These are phyloP conservation scores for Psilocybe subaeruginosa DNA, from an alignment of 768 basidiomycete genomes.

Conservation along the genomic window DNA sequence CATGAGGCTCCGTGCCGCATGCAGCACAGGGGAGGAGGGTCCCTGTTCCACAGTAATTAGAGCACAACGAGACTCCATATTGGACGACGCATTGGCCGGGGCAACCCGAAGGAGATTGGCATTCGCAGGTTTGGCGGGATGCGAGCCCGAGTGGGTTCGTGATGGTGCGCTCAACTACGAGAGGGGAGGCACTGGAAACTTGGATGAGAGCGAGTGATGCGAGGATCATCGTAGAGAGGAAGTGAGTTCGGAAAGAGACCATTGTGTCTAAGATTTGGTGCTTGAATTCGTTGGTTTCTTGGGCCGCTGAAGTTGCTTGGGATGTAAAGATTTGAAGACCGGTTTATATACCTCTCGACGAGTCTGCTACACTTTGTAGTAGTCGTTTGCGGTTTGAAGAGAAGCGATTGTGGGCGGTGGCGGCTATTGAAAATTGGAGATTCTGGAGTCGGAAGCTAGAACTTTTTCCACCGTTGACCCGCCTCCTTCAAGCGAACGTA, in stretches of 20 bases:
- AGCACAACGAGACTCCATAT: neutral
- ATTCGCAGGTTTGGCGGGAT: neutral
- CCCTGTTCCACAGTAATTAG: neutral
- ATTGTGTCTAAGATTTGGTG: neutral
- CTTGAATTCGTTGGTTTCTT: neutral
- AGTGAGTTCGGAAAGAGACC: neutral
- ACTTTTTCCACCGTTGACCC: neutral
- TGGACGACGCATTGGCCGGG: conserved; percentile 1
- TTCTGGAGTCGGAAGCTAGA: neutral
- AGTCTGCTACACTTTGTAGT: too few relatives aligned
- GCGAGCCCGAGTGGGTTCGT: neutral
- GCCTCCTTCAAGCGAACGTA: neutral
- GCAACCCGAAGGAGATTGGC: neutral
- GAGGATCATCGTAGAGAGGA: neutral
- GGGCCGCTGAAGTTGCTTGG: neutral
- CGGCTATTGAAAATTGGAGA: neutral
- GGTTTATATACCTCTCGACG: too few relatives aligned
- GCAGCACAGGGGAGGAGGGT: conserved; percentile 3
- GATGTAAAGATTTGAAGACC: neutral
- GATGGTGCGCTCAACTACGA: neutral
- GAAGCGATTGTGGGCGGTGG: neutral
- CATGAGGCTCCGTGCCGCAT: neutral
- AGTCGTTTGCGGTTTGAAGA: neutral
- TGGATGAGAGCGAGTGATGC: neutral
- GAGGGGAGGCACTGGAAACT: neutral